Evolutionary conservation across 1,284 basidiomycete species (phyloP).

Genomic region (Clitocybe nebularis): DNA sequence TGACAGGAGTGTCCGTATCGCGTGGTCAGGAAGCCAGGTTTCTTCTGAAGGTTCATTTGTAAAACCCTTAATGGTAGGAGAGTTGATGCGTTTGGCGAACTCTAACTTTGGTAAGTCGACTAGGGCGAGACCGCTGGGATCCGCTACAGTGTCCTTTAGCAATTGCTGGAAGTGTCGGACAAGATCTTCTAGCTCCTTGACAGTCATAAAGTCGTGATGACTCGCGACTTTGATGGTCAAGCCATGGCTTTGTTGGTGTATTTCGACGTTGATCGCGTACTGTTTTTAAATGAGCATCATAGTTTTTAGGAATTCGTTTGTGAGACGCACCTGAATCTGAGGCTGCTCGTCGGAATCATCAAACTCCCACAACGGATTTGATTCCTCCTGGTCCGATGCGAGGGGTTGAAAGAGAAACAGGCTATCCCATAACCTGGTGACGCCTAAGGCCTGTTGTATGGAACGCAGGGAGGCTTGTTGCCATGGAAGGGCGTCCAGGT

Average conservation of each 20-base stretch:
- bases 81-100: too few relatives aligned
- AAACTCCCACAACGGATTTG: slow-evolving; percentile 31
- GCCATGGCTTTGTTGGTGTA: slow-evolving; percentile 30
- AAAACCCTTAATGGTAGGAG: too few relatives aligned
- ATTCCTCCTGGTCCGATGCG: slow-evolving; percentile 9
- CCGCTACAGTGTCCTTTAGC: slow-evolving; percentile 25
- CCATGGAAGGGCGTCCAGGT: slow-evolving; percentile 39
- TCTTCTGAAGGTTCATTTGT: too few relatives aligned
- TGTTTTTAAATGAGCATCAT: slow-evolving; percentile 16
- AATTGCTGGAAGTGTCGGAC: slow-evolving; percentile 26
- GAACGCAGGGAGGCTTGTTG: slow-evolving; percentile 45
- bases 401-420: slow-evolving; percentile 45
- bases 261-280: slow-evolving; percentile 46
- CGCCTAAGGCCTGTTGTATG: slow-evolving; percentile 34
- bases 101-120: slow-evolving; percentile 6
- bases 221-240: slow-evolving; percentile 37
- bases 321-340: slow-evolving; percentile 35
- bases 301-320: too few relatives aligned
- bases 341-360: slow-evolving; percentile 27
- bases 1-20: slow-evolving; percentile 11
- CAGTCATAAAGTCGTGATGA: slow-evolving; percentile 26
- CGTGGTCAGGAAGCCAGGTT: too few relatives aligned
- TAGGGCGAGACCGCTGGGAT: slow-evolving; percentile 20
- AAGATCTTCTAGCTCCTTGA: slow-evolving; percentile 20
- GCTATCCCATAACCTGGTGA: slow-evolving; percentile 37